A percentile compares a stretch with the other conserved stretches of the same genome.
Evolutionary conservation across 1,139 yeast species (phyloP).

Genomic region (Geotrichum carabidarum): DNA sequence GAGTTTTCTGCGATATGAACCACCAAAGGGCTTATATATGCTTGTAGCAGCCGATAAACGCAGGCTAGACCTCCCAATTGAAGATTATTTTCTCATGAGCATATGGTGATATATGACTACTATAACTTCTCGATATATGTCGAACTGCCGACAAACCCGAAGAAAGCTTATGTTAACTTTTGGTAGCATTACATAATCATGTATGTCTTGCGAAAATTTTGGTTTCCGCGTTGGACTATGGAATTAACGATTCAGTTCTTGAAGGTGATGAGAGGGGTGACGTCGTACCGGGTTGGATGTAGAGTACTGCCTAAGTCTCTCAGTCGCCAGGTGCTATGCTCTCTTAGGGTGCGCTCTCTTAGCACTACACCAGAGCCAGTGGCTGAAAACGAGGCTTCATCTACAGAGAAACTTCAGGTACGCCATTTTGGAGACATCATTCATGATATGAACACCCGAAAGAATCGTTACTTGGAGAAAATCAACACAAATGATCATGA

Average conservation of each 20-base stretch:
- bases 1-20: too few species aligned
- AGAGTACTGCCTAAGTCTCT: background rate
- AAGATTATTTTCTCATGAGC: too few species aligned
- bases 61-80: too few species aligned
- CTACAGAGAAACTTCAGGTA: background rate
- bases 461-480: conserved; percentile 9
- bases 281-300: background rate
- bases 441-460: conserved; percentile 13
- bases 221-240: background rate
- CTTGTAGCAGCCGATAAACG: too few species aligned
- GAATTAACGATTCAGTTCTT: background rate
- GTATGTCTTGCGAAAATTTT: background rate
- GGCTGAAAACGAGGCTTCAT: conserved; percentile 1
- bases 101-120: too few species aligned
- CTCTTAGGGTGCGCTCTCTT: background rate
- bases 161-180: too few species aligned
- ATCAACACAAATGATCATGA: conserved; percentile 10
- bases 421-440: conserved; percentile 14
- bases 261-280: background rate
- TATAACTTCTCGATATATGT: too few species aligned
- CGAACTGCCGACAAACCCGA: too few species aligned
- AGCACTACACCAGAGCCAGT: background rate
- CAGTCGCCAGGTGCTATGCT: too few species aligned
- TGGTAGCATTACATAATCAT: background rate
- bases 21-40: too few species aligned